A percentile compares a stretch with the other conserved stretches of the same genome.
These are phyloP conservation scores for Geum urbanum DNA, from an alignment of 306 rosid species.

Conservation along the genomic window DNA sequence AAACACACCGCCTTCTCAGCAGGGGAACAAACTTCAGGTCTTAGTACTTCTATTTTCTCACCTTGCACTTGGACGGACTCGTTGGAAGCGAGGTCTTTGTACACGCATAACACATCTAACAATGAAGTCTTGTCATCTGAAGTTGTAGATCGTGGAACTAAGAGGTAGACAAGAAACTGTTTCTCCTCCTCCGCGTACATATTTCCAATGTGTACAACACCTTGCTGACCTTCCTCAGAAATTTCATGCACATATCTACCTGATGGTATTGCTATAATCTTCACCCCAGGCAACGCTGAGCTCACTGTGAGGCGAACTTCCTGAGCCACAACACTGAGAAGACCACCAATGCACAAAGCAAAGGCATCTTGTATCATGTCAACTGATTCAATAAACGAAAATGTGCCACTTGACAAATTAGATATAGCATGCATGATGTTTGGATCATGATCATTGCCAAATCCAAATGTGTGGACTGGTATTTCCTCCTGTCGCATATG, in stretches of 20 bases:
- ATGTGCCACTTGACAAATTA: constrained; percentile 20
- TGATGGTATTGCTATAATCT: not conserved
- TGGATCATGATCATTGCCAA: constrained; percentile 15
- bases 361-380: constrained; percentile 17
- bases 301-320: constrained; percentile 23
- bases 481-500: not conserved
- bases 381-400: not conserved
- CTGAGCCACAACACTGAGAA: constrained; percentile 33
- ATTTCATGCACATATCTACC: not conserved
- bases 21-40: not conserved
- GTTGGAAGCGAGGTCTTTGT: not conserved
- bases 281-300: constrained; percentile 15
- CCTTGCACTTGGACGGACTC: not conserved
- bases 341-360: constrained; percentile 27
- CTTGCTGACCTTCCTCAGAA: constrained; percentile 15
- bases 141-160: not conserved
- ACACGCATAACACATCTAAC: not conserved
- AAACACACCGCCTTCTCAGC: not conserved
- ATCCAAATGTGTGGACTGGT: constrained; percentile 31
- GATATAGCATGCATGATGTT: constrained; percentile 2
- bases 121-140: not conserved
- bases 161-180: constrained; percentile 22
- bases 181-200: constrained; percentile 27
- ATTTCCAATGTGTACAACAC: constrained; percentile 3
- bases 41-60: not conserved